These are phyloP conservation scores for Funneliformis mosseae DNA, from an alignment of 192 early-diverging fungal species.

Conservation along the genomic window DNA sequence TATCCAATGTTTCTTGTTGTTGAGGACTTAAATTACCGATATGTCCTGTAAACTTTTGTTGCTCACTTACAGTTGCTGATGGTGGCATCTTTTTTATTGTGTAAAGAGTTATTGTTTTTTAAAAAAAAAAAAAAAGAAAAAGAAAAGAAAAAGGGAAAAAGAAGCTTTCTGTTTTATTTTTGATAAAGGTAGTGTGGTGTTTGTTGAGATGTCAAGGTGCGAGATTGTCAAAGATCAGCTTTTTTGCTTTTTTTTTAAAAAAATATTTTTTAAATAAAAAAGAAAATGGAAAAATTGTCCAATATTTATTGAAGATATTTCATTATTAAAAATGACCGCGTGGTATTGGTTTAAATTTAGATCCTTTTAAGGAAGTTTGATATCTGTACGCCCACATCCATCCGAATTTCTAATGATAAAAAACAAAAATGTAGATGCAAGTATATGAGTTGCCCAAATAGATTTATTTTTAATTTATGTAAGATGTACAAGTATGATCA, in stretches of 20 bases:
- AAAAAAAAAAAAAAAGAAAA: not conserved
- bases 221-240: too few species aligned
- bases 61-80: not conserved
- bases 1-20: slow-evolving; percentile 52
- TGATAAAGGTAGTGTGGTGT: too few species aligned
- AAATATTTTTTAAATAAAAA: too few species aligned
- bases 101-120: not conserved
- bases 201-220: too few species aligned
- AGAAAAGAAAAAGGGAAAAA: too few species aligned
- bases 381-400: not conserved
- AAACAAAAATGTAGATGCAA: not conserved
- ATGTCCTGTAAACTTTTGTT: slow-evolving; percentile 52
- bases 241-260: too few species aligned
- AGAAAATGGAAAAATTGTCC: too few species aligned
- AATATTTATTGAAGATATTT: too few species aligned
- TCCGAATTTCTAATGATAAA: not conserved
- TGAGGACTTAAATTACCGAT: slow-evolving; percentile 64
- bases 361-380: not conserved
- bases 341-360: not conserved
- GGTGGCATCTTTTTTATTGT: slow-evolving; percentile 19
- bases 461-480: not conserved
- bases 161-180: too few species aligned
- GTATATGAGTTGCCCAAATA: too few species aligned
- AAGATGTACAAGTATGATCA: not conserved
- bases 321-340: too few species aligned